Percentiles rank a stretch among this genome's conserved stretches.
Evolutionary conservation across 305 asterid species (phyloP).

Genomic region (Fraxinus xanthoxyloides): DNA sequence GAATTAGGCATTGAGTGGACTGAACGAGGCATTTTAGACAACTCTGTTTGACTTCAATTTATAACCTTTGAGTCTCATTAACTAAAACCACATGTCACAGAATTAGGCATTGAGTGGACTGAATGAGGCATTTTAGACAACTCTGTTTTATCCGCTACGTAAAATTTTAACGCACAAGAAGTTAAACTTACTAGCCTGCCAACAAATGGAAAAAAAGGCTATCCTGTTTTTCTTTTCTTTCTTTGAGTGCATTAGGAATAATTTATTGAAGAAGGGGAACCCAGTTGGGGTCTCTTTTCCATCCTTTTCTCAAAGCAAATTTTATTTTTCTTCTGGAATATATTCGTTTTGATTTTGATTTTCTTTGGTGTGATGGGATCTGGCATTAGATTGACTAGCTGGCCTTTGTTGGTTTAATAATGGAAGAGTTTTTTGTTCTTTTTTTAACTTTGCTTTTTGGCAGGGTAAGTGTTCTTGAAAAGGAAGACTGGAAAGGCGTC

Average conservation of each 20-base stretch:
- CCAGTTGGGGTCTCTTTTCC: background rate
- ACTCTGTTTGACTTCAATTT: background rate
- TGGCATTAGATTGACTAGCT: background rate
- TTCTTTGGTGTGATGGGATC: background rate
- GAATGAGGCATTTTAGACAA: background rate
- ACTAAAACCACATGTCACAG: background rate
- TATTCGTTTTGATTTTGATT: background rate
- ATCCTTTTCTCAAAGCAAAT: background rate
- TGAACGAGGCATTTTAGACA: no score
- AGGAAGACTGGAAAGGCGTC: conserved; percentile 80
- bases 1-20: no score
- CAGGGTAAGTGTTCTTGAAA: conserved; percentile 71
- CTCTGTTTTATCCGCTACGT: background rate
- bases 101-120: background rate
- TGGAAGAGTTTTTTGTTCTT: conserved; percentile 11
- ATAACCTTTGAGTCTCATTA: background rate
- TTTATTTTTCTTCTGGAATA: background rate
- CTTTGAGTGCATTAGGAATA: background rate
- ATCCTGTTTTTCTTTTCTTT: background rate
- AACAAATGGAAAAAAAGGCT: background rate
- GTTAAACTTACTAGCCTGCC: background rate
- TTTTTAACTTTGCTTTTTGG: conserved; percentile 20
- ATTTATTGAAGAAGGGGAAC: background rate
- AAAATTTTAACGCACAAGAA: background rate
- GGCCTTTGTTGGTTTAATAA: background rate